phyloP scores from a whole-genome alignment of 805 yeast genomes.

The Yamadazyma ubonensis region DNA sequence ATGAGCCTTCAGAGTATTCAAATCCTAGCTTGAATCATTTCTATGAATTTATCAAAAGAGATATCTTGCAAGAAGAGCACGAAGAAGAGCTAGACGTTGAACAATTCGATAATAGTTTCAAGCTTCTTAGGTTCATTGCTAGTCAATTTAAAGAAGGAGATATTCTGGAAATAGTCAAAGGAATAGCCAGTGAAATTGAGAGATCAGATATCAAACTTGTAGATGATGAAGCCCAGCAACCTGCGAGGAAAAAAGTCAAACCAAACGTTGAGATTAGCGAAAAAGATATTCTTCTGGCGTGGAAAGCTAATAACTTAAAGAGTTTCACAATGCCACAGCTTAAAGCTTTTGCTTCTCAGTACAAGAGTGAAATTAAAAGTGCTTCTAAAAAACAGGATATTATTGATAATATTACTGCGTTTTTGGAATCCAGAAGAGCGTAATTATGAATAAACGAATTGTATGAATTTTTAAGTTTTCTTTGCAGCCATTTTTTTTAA shows the following conservation, averaged over 20 bases:
- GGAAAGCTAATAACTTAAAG: constrained; percentile 36
- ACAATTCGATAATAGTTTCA: constrained; percentile 13
- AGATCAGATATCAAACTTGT: not conserved
- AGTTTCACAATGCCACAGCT: constrained; percentile 45
- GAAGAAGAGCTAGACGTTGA: constrained; percentile 6
- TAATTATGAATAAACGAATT: not conserved
- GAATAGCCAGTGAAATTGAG: constrained; percentile 1
- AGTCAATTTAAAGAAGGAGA: not conserved
- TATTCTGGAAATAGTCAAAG: not conserved
- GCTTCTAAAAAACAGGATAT: constrained; percentile 44
- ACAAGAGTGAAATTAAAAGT: constrained; percentile 30
- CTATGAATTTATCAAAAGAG: constrained; percentile 61
- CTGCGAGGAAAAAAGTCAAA: constrained; percentile 12
- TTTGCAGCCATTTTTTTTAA: too few relatives aligned
- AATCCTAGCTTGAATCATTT: constrained; percentile 73
- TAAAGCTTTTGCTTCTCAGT: constrained; percentile 35
- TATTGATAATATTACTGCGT: constrained; percentile 39
- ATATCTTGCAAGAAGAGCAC: constrained; percentile 50
- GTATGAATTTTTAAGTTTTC: not conserved
- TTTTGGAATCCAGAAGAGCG: constrained; percentile 21
- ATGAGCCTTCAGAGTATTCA: constrained; percentile 54
- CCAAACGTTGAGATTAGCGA: constrained; percentile 26
- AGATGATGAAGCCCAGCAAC: not conserved
- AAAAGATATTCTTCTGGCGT: constrained; percentile 40
- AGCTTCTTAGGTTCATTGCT: not conserved